A percentile compares a stretch with the other conserved stretches of the same genome.
phyloP scores from a whole-genome alignment of 2,329 filamentous ascomycete genomes.

The Neurospora sp. region DNA sequence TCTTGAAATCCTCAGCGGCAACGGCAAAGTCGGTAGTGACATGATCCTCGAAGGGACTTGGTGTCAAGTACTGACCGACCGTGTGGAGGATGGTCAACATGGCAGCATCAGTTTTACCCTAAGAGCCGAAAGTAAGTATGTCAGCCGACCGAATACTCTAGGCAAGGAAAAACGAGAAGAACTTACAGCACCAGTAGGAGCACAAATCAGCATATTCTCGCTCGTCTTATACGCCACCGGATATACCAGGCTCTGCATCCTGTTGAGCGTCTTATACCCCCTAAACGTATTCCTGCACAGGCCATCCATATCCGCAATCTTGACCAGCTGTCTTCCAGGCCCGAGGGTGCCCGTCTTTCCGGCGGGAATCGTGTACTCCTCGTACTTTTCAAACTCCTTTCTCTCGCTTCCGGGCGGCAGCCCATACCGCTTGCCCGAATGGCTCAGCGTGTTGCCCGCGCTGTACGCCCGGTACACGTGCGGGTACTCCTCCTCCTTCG shows the following conservation, averaged over 20 bases:
- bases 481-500: constrained; percentile 70
- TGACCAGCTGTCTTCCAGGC: constrained; percentile 62
- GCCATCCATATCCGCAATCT: constrained; percentile 76
- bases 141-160: constrained; percentile 8
- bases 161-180: neutral
- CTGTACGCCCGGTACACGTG: constrained; percentile 83
- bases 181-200: constrained; percentile 79
- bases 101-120: constrained; percentile 95
- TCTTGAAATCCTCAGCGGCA: constrained; percentile 85
- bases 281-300: constrained; percentile 87
- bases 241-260: constrained; percentile 97
- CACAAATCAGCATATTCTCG: constrained; percentile 98
- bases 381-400: constrained; percentile 66
- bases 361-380: constrained; percentile 82
- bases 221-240: constrained; percentile 91
- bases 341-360: constrained; percentile 65
- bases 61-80: constrained; percentile 73
- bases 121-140: neutral
- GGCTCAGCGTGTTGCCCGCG: constrained; percentile 76
- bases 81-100: constrained; percentile 94
- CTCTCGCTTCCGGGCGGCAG: constrained; percentile 67
- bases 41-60: constrained; percentile 67
- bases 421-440: constrained; percentile 70
- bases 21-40: constrained; percentile 70
- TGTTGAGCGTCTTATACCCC: constrained; percentile 85